phyloP scores from a whole-genome alignment of 371 early-diverging fungal species.

The Apophysomyces elegans region DNA sequence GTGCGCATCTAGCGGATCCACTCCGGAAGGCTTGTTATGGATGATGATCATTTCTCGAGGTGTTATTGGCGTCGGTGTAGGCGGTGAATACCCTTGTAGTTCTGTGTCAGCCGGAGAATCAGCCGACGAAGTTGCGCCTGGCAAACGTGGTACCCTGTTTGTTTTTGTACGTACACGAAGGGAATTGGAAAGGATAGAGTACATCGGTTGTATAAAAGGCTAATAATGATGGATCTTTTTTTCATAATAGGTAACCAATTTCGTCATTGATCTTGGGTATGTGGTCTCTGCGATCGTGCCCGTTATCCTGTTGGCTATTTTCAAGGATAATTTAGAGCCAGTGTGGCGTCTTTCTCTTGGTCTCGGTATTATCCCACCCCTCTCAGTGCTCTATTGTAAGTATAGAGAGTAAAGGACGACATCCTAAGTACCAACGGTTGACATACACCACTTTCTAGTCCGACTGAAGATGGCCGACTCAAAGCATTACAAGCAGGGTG shows the following conservation, averaged over 20 bases:
- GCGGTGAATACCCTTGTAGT: conserved; percentile 64
- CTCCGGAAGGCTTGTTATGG: conserved; percentile 56
- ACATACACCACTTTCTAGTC: conserved; percentile 27
- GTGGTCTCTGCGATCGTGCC: conserved; percentile 64
- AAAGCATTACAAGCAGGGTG: conserved; percentile 48
- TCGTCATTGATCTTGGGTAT: conserved; percentile 62
- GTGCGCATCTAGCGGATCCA: conserved; percentile 37
- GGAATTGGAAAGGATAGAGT: not conserved
- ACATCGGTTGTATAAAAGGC: too few relatives aligned
- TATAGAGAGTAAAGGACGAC: not conserved
- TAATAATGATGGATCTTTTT: not conserved
- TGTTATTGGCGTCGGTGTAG: conserved; percentile 58
- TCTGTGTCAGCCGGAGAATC: conserved; percentile 65
- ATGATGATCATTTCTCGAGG: conserved; percentile 64
- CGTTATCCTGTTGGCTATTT: conserved; percentile 51
- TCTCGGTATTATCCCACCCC: conserved; percentile 60
- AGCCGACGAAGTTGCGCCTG: conserved; percentile 60
- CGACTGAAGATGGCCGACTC: conserved; percentile 64
- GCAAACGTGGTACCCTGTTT: conserved; percentile 58
- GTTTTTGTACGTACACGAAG: conserved; percentile 41
- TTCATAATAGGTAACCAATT: conserved; percentile 45
- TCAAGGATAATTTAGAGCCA: conserved; percentile 52
- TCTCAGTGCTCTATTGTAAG: conserved; percentile 63
- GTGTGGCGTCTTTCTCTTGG: conserved; percentile 64
- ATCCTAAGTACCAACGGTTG: not conserved